Base-by-base conservation (phyloP, 441 rosid genomes). In the Syzygium syzygioides region DNA sequence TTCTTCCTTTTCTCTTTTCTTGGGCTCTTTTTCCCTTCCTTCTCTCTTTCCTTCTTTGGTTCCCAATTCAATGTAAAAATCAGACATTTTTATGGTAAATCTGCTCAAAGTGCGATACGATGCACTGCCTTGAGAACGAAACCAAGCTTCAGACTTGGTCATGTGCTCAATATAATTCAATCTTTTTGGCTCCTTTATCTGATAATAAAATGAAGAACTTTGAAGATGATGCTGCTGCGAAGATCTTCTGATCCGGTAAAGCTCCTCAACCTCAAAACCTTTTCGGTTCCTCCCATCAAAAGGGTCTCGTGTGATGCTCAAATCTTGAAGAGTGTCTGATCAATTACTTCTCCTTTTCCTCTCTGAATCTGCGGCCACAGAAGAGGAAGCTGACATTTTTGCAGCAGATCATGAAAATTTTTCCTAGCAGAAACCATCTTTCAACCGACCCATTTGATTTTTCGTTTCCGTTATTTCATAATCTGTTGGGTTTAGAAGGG, bases 1-100 rank as follows among this genome's bases (percentile, higher is more conserved):
- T 14, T 41, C 83, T 41, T 23, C 41, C 83, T 41, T 41, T 13
- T 76, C 83, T 76, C 53, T 30, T 41, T 45, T 41, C 34, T 34
- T 53, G 26, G 10, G 85, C 41, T 86, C 76, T 55, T 15, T 26
- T 30, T 48, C 86, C 88, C 86, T 85, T 23, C 83, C 83, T 48
- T 41, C 86, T 71, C 86, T 88, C 88, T 56, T 86, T 87, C 85
- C 87, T 79, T 80, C 79, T 76, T 76, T 76, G 52, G 83, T 23
- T 45, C 83, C 41, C 53, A 76, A 41, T 76, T 76, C 25, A 76
- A 76, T 48, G n/a, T 23, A 76, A 23, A 41, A 28, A 41, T 25
- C 83, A 76, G n/a, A 76, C 83, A 41, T 76, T 76, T 71, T 23
- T 76, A 41, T 76, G 83, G n/a, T 41, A 23, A 37, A n/a, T 41